phyloP scores from a whole-genome alignment of 2,329 filamentous ascomycete species.

The Aspergillus clavatus region DNA sequence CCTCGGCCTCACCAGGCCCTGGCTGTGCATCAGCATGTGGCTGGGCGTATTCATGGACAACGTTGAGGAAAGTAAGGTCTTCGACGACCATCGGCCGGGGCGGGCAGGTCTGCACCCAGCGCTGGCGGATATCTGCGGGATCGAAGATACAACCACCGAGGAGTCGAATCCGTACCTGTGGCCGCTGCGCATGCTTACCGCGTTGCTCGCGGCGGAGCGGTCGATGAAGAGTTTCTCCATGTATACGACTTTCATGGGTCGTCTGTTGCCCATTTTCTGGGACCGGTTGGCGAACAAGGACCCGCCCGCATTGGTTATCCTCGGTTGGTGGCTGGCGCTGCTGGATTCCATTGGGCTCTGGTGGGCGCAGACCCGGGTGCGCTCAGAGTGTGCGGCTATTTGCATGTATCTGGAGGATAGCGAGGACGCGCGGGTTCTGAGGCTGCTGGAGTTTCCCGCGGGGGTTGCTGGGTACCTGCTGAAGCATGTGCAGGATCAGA shows the following conservation, averaged over 20 bases:
- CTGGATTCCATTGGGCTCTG: constrained; percentile 23
- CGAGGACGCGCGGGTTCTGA: constrained; percentile 24
- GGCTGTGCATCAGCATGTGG: constrained; percentile 34
- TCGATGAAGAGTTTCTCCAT: constrained; percentile 18
- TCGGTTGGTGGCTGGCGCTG: constrained; percentile 34
- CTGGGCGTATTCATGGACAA: constrained; percentile 27
- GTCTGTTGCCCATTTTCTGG: constrained; percentile 27
- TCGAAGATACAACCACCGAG: constrained; percentile 25
- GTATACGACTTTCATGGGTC: constrained; percentile 33
- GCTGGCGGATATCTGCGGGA: constrained; percentile 33
- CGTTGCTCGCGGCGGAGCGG: constrained; percentile 27
- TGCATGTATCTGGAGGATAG: constrained; percentile 34
- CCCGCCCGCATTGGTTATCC: constrained; percentile 27
- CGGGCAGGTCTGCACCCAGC: constrained; percentile 25
- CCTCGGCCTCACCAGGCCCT: constrained; percentile 20
- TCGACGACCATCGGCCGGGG: constrained; percentile 26
- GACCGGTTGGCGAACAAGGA: constrained; percentile 28
- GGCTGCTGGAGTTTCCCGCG: constrained; percentile 32
- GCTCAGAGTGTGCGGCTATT: constrained; percentile 34
- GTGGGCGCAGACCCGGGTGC: constrained; percentile 29
- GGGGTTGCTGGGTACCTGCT: constrained; percentile 30
- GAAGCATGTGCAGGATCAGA: constrained; percentile 19
- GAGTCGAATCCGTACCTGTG: constrained; percentile 34
- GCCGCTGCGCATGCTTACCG: constrained; percentile 32
- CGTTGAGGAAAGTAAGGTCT: constrained; percentile 18